These are phyloP conservation scores for Kurtzmaniella cleridarum DNA, from an alignment of 805 yeast species.

Conservation along the genomic window DNA sequence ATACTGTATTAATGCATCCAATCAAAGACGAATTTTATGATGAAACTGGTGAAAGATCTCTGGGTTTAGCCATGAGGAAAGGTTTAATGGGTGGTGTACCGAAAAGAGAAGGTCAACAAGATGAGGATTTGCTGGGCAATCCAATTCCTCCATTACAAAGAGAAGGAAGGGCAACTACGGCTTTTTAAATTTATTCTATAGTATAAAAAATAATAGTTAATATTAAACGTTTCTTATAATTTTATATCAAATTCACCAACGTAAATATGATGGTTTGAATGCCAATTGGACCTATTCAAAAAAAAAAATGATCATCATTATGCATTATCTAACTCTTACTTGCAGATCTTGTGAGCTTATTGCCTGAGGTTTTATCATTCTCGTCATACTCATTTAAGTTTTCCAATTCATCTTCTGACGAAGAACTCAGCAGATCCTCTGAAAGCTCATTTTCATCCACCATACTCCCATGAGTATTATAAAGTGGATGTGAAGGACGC, in stretches of 20 bases:
- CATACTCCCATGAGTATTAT: conserved; percentile 36
- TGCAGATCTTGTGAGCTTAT: conserved; percentile 34
- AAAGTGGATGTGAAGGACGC: conserved; percentile 55
- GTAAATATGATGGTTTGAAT: conserved; percentile 2
- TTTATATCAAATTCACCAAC: conserved; percentile 5
- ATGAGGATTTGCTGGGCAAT: conserved; percentile 18
- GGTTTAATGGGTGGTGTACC: conserved; percentile 95
- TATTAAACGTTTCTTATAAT: background rate
- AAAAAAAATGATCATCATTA: background rate
- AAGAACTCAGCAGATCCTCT: conserved; percentile 24
- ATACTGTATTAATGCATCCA: conserved; percentile 87
- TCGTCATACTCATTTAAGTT: conserved; percentile 18
- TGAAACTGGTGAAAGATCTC: conserved; percentile 58
- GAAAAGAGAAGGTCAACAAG: conserved; percentile 22
- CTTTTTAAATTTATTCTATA: conserved; percentile 4
- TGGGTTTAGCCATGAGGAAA: conserved; percentile 79
- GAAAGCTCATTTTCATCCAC: conserved; percentile 19
- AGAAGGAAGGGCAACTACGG: conserved; percentile 25
- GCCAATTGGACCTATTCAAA: background rate
- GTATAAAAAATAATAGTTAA: no score
- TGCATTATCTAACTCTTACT: conserved; percentile 26
- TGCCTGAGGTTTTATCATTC: conserved; percentile 11
- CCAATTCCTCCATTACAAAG: conserved; percentile 31
- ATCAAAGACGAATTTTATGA: conserved; percentile 85
- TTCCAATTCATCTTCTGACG: conserved; percentile 23